phyloP scores from a whole-genome alignment of 1,284 basidiomycete genomes.

The Ceratobasidium sp. region DNA sequence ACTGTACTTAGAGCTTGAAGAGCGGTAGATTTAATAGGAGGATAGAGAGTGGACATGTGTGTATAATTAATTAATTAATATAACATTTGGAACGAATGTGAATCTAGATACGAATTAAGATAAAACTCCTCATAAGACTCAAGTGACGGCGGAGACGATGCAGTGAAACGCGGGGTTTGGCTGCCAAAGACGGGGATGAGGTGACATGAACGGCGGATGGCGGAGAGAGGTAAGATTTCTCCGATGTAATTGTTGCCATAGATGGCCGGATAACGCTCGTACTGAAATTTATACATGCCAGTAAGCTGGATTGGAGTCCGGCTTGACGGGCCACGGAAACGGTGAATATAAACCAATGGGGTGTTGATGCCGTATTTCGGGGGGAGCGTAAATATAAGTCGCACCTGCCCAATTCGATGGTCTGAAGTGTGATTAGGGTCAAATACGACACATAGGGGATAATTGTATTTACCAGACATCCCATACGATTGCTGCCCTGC shows the following conservation, averaged over 20 bases:
- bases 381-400: slow-evolving; percentile 27
- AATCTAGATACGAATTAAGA: slow-evolving; percentile 13
- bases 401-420: slow-evolving; percentile 17
- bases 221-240: background rate
- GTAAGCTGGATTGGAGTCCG: background rate
- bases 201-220: background rate
- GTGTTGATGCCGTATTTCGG: slow-evolving; percentile 1
- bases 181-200: background rate
- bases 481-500: background rate
- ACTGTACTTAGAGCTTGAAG: too few relatives aligned
- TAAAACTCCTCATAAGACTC: background rate
- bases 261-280: background rate
- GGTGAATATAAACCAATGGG: background rate
- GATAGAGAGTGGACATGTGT: too few relatives aligned
- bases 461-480: background rate
- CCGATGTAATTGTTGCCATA: background rate
- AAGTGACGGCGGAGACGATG: background rate
- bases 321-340: background rate
- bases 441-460: background rate
- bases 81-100: background rate
- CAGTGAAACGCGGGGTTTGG: background rate
- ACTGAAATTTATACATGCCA: background rate
- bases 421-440: background rate
- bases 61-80: too few relatives aligned
- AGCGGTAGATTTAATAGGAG: too few relatives aligned